Evolutionary conservation across 2,329 filamentous ascomycete species (phyloP).

Genomic region (Juglanconis oblonga): DNA sequence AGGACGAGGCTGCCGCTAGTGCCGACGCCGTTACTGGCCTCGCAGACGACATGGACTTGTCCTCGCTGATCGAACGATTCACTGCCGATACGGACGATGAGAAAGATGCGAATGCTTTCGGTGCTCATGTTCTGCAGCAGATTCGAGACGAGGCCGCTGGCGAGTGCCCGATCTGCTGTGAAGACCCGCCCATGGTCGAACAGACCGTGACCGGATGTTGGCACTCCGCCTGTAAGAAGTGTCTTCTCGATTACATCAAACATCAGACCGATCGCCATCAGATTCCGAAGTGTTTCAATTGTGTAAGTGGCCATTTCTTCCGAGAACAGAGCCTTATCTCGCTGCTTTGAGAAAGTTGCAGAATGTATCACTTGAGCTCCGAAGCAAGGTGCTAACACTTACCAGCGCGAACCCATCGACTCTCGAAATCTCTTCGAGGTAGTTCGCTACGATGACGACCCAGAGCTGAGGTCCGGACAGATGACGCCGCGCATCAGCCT

Average conservation of each 20-base stretch:
- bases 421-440: conserved; percentile 89
- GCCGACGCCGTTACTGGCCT: conserved; percentile 78
- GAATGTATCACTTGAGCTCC: no score
- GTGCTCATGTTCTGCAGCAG: conserved; percentile 81
- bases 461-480: conserved; percentile 37
- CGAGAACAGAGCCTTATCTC: no score
- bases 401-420: conserved; percentile 68
- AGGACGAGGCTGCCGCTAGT: conserved; percentile 75
- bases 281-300: conserved; percentile 83
- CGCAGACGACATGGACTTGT: conserved; percentile 93
- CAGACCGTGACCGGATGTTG: conserved; percentile 95
- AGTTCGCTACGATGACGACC: conserved; percentile 69
- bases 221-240: conserved; percentile 95
- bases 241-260: conserved; percentile 83
- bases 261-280: conserved; percentile 78
- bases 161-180: conserved; percentile 92
- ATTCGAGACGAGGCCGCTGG: conserved; percentile 85
- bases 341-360: no score
- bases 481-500: conserved; percentile 53
- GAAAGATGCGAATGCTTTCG: conserved; percentile 68
- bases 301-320: conserved; percentile 31
- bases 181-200: conserved; percentile 86
- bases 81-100: conserved; percentile 64
- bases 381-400: no score
- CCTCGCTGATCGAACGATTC: conserved; percentile 81